Evolutionary conservation across 2,329 filamentous ascomycete genomes (phyloP).

Genomic region (Rhytidhysteron rufulum): DNA sequence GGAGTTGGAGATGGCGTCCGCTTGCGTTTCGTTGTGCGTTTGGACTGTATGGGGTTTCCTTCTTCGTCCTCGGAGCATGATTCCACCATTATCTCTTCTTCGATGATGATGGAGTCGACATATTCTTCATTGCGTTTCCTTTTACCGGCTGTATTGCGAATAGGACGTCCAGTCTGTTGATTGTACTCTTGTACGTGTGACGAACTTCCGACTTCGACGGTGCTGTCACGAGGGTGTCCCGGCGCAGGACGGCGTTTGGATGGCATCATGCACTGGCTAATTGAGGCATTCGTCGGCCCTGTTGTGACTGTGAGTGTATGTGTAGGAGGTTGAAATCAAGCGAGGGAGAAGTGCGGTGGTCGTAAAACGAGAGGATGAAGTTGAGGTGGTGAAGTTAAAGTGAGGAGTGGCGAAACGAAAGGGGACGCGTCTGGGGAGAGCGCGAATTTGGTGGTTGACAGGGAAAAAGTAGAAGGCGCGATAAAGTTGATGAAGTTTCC

Average conservation of each 20-base stretch:
- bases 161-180: slow-evolving; percentile 39
- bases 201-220: slow-evolving; percentile 27
- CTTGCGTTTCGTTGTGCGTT: slow-evolving; percentile 31
- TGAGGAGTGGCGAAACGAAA: slow-evolving; percentile 1
- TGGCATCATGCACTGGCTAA: too few relatives aligned
- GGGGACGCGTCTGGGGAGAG: slow-evolving; percentile 2
- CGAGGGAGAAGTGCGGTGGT: too few relatives aligned
- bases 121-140: slow-evolving; percentile 33
- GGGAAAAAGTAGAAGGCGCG: not conserved
- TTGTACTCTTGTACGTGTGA: slow-evolving; percentile 32
- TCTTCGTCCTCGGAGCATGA: slow-evolving; percentile 28
- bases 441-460: not conserved
- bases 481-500: not conserved
- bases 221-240: slow-evolving; percentile 10
- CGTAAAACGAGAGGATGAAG: too few relatives aligned
- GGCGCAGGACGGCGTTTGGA: not conserved
- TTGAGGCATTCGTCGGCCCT: too few relatives aligned
- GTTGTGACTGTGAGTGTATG: not conserved
- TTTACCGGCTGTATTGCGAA: slow-evolving; percentile 38
- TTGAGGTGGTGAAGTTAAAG: not conserved
- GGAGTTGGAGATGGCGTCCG: slow-evolving; percentile 32
- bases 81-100: slow-evolving; percentile 26
- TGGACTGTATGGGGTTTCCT: slow-evolving; percentile 17
- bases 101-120: slow-evolving; percentile 37
- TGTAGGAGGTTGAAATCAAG: too few relatives aligned